A percentile compares a stretch with the other conserved stretches of the same genome.
These are phyloP conservation scores for Macrotyloma uniflorum DNA, from an alignment of 306 rosid species.

Conservation along the genomic window DNA sequence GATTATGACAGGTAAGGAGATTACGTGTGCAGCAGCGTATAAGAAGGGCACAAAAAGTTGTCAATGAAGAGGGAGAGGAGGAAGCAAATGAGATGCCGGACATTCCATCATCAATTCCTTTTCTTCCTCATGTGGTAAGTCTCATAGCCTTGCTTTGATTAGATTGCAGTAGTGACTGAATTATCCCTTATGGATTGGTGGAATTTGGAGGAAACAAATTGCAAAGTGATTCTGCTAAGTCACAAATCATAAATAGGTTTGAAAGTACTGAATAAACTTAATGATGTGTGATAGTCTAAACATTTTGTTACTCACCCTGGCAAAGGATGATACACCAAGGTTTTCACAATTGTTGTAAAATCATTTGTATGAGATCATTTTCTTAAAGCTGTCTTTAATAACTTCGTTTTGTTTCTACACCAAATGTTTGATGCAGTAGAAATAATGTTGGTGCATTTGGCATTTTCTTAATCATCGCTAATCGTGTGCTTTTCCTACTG, in stretches of 20 bases:
- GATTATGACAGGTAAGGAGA: constrained; percentile 76
- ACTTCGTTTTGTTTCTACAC: constrained; percentile 25
- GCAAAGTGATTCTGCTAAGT: neutral
- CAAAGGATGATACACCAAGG: neutral
- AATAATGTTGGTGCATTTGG: constrained; percentile 15
- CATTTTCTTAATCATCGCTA: constrained; percentile 10
- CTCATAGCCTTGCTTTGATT: constrained; percentile 18
- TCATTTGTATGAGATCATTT: neutral
- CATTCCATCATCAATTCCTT: constrained; percentile 93
- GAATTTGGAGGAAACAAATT: constrained; percentile 8
- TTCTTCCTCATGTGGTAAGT: constrained; percentile 82
- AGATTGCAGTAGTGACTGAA: neutral
- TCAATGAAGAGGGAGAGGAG: constrained; percentile 52
- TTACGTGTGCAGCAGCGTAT: constrained; percentile 84
- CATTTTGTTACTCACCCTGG: neutral
- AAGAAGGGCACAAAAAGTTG: constrained; percentile 44
- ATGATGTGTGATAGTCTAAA: neutral
- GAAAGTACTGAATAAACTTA: neutral
- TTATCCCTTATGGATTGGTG: neutral
- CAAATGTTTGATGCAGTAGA: constrained; percentile 14
- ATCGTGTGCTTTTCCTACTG: constrained; percentile 39
- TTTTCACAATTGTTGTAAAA: constrained; percentile 13
- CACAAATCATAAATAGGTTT: neutral
- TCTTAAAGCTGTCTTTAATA: neutral
- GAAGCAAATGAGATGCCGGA: constrained; percentile 87